Base-by-base conservation (phyloP, 1,284 basidiomycete species). In the Fomitopsis pinicola region DNA sequence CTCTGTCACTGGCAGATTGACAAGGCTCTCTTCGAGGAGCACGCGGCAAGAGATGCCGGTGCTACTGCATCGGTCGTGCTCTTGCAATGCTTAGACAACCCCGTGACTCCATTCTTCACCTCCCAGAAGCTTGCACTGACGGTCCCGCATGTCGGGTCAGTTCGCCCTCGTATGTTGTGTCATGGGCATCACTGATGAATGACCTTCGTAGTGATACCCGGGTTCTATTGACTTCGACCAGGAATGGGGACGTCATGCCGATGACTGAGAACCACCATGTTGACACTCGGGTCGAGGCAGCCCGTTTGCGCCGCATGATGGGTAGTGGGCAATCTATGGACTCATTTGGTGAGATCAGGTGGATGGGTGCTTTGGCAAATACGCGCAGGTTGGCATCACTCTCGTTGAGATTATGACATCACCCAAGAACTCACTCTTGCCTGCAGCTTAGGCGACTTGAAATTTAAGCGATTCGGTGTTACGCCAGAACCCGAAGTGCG, bases 361-460 rank as follows among this genome's bases (percentile, higher is more conserved):
- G 95, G 95, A 98, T 98, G 90, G 97, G 97, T 8, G 93, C 89
- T 1, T 79, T 99, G 22, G 94, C 91, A 50, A 99, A 98, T 69
- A 98, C 97, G 9, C 80, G 97, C 73, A 91, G 92, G 85, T 93
- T 64, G 68, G 82, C 75, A 6, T 19, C 14, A 10, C 36, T 10
- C 36, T 40, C 44, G 17, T 12, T 54, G 12, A 12, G 10, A 33
- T 33, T 5, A 33, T 33, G 3, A 5, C 1, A 5, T 33, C 30
- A 33, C 30, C 22, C 22, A 22, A 22, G 30, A 26, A 40, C 38
- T 62, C n/a, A 30, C 50, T 10, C 50, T 35, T 53, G 30, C 35
- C 15, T 33, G 5, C 66, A 94, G 93, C 61, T 83, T 99, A 58
- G 97, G 97, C 36, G 97, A 99, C 71, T 83, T 94, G 38, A 85